Conservation (phyloP, 2,329 filamentous ascomycete genomes). For the Trichoderma cornu-damae region DNA sequence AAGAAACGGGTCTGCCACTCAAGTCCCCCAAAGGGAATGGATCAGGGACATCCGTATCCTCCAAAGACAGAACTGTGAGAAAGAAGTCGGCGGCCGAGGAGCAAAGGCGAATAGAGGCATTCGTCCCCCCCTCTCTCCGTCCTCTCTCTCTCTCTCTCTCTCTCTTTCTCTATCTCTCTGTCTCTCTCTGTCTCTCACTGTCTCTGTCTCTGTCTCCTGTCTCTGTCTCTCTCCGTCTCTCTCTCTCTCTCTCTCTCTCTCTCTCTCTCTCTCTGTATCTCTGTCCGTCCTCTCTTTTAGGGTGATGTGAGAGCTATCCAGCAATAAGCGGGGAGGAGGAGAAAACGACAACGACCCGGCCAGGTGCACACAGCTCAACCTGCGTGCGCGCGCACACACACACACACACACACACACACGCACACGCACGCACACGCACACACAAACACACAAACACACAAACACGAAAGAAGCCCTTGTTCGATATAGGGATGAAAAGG, state of each 20-base stretch:
- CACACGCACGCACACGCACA: not conserved
- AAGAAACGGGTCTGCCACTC: slow-evolving; percentile 11
- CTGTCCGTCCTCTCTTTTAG: not conserved
- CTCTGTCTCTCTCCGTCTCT: not conserved
- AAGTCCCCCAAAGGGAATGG: slow-evolving; percentile 5
- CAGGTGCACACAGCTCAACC: slow-evolving; percentile 1
- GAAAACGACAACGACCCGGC: slow-evolving; percentile 5
- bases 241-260: not conserved
- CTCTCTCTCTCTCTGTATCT: not conserved
- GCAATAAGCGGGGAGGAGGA: slow-evolving; percentile 17
- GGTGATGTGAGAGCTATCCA: slow-evolving; percentile 14
- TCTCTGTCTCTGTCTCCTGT: not conserved
- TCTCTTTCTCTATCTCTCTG: not conserved
- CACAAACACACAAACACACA: no score
- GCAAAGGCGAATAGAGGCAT: not conserved
- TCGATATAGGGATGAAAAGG: slow-evolving; percentile 13
- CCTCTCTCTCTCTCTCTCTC: not conserved
- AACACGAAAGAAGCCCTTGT: slow-evolving; percentile 7
- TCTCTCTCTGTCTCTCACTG: not conserved
- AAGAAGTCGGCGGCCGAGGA: slow-evolving; percentile 1
- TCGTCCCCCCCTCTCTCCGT: not conserved
- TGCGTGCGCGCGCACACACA: not conserved
- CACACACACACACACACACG: not conserved
- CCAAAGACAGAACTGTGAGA: slow-evolving; percentile 3
- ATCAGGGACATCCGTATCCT: slow-evolving; percentile 3